Percentiles rank a stretch among this genome's conserved stretches.
Evolutionary conservation across 2,329 filamentous ascomycete species (phyloP).

Genomic region (Sporothrix variecibatus): DNA sequence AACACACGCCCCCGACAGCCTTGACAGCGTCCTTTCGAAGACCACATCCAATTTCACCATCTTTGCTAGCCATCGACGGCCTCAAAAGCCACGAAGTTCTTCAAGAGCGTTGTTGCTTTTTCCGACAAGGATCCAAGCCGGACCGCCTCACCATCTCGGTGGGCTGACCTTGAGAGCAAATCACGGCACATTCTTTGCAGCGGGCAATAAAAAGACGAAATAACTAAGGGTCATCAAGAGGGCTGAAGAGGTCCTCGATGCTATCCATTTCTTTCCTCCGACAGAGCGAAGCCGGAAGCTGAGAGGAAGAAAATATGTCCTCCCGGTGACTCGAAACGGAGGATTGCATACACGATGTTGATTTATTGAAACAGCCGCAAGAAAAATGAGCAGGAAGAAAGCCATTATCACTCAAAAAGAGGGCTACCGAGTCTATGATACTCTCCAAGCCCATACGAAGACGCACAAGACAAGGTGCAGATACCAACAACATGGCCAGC

Average conservation of each 20-base stretch:
- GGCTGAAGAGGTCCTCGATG: not conserved
- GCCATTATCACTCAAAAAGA: not conserved
- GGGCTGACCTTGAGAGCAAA: not conserved
- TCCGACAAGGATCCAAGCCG: not conserved
- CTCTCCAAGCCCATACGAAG: not conserved
- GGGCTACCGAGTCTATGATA: too few relatives aligned
- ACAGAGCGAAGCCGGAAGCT: not conserved
- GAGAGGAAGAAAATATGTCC: not conserved
- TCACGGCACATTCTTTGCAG: not conserved
- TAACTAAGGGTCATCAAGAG: not conserved
- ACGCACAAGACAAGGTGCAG: not conserved
- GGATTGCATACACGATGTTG: not conserved
- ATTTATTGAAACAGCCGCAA: not conserved
- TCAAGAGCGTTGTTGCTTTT: not conserved
- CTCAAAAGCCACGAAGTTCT: not conserved
- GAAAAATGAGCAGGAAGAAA: not conserved
- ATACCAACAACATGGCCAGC: not conserved
- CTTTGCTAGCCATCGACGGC: not conserved
- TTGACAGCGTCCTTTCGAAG: not conserved
- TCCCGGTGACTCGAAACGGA: slow-evolving; percentile 1
- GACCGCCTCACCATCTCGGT: slow-evolving; percentile 1
- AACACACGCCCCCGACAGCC: not conserved
- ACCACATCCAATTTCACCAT: not conserved
- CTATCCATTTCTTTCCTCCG: not conserved
- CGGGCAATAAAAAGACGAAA: not conserved